Evolutionary conservation across 345 rosid genomes (phyloP).

Genomic region (Eucalyptus erythrocorys): DNA sequence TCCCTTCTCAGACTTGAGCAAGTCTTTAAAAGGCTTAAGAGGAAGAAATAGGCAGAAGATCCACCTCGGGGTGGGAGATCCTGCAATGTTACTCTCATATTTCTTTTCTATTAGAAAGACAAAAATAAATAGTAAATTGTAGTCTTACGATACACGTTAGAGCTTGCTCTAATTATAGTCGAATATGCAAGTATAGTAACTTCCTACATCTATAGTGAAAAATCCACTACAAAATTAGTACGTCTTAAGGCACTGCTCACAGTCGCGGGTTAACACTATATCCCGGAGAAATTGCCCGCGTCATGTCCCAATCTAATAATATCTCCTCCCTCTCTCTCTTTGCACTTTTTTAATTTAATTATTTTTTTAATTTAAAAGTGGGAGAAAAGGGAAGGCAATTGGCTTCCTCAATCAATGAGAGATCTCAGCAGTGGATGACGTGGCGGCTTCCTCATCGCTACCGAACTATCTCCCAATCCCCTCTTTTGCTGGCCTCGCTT

Average conservation of each 20-base stretch:
- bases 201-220: accelerated
- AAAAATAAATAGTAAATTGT: accelerated
- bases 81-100: accelerated
- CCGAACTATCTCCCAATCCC: not conserved
- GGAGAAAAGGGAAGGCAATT: not conserved
- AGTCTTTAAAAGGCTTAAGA: accelerated
- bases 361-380: not conserved
- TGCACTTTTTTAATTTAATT: not conserved
- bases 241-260: too few species aligned
- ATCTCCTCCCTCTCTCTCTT: not conserved
- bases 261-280: accelerated
- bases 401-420: not conserved
- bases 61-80: accelerated
- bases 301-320: too few species aligned
- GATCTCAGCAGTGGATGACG: not conserved
- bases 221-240: accelerated
- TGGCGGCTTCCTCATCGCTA: slow-evolving; percentile 3
- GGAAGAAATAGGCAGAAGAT: accelerated
- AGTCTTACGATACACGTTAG: accelerated
- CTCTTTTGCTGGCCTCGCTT: not conserved
- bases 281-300: accelerated
- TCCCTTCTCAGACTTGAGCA: accelerated
- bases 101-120: accelerated
- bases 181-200: accelerated
- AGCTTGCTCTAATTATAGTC: accelerated